Evolutionary conservation across 2,329 filamentous ascomycete genomes (phyloP).

Genomic region (Decorospora gaudefroyi): DNA sequence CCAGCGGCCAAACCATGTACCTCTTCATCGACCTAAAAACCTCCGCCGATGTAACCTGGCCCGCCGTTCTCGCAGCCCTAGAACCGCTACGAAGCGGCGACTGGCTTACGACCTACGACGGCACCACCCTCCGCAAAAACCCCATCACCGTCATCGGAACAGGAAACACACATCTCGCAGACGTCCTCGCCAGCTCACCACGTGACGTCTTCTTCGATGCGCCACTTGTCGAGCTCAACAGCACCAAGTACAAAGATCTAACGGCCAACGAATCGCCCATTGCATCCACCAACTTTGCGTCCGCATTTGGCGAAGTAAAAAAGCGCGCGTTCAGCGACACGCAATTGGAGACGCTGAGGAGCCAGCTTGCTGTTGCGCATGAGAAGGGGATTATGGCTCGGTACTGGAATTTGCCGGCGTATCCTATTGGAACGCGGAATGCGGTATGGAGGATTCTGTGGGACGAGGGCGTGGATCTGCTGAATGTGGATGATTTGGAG

Average conservation of each 20-base stretch:
- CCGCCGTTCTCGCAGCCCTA: constrained; percentile 60
- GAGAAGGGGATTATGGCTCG: constrained; percentile 62
- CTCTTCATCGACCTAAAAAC: constrained; percentile 69
- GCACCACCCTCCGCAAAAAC: constrained; percentile 51
- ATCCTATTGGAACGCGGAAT: constrained; percentile 57
- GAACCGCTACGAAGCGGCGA: constrained; percentile 59
- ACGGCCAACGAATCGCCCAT: constrained; percentile 58
- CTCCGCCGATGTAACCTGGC: constrained; percentile 59
- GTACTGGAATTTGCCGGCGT: constrained; percentile 67
- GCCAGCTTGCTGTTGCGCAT: constrained; percentile 60
- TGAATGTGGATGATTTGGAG: constrained; percentile 68
- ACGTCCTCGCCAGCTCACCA: constrained; percentile 49
- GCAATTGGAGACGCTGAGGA: constrained; percentile 57
- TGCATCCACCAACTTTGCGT: constrained; percentile 58
- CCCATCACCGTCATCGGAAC: constrained; percentile 67
- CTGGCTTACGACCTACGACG: constrained; percentile 60
- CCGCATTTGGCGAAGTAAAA: constrained; percentile 48
- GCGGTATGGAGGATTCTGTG: constrained; percentile 59
- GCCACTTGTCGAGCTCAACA: constrained; percentile 53
- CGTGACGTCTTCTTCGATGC: constrained; percentile 65
- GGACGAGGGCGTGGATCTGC: constrained; percentile 62
- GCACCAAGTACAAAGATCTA: constrained; percentile 51
- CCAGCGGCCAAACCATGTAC: constrained; percentile 62
- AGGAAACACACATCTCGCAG: constrained; percentile 53
- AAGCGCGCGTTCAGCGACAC: constrained; percentile 49